phyloP scores from a whole-genome alignment of 2,329 filamentous ascomycete genomes.

The Biscogniauxia sp. region DNA sequence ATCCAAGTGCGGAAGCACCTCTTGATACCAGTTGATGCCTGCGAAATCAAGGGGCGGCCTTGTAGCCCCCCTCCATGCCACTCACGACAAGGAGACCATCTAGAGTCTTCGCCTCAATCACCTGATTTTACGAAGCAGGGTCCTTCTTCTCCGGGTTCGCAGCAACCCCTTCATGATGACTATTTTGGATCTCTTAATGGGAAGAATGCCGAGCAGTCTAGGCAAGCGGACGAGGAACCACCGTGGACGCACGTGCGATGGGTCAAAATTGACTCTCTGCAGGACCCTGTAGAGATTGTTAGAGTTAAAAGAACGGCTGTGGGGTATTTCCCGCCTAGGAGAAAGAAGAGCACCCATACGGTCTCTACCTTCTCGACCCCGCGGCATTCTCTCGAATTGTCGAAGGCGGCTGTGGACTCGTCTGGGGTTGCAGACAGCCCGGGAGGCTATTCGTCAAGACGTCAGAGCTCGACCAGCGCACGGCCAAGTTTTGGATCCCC shows the following conservation, averaged over 20 bases:
- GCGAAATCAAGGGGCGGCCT: conserved; percentile 73
- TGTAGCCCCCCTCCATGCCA: conserved; percentile 52
- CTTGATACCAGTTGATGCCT: conserved; percentile 84
- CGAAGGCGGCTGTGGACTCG: conserved; percentile 37
- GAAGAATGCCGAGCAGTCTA: conserved; percentile 26
- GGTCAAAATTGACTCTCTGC: conserved; percentile 72
- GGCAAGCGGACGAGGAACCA: conserved; percentile 54
- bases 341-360: conserved; percentile 76
- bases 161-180: conserved; percentile 36
- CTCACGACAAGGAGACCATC: conserved; percentile 46
- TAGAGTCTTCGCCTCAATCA: conserved; percentile 47
- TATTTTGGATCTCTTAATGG: conserved; percentile 42
- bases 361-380: conserved; percentile 67
- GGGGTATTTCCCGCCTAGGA: conserved; percentile 87
- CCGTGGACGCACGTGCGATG: conserved; percentile 87
- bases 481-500: conserved; percentile 29
- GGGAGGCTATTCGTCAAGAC: conserved; percentile 27
- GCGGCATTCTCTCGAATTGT: conserved; percentile 61
- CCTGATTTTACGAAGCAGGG: conserved; percentile 24
- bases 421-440: conserved; percentile 31
- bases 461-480: conserved; percentile 29
- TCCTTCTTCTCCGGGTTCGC: conserved; percentile 18
- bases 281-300: conserved; percentile 76
- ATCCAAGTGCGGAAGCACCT: conserved; percentile 81
- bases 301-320: conserved; percentile 76